phyloP scores from a whole-genome alignment of 2,329 filamentous ascomycete species.

The Esteya vermicola region DNA sequence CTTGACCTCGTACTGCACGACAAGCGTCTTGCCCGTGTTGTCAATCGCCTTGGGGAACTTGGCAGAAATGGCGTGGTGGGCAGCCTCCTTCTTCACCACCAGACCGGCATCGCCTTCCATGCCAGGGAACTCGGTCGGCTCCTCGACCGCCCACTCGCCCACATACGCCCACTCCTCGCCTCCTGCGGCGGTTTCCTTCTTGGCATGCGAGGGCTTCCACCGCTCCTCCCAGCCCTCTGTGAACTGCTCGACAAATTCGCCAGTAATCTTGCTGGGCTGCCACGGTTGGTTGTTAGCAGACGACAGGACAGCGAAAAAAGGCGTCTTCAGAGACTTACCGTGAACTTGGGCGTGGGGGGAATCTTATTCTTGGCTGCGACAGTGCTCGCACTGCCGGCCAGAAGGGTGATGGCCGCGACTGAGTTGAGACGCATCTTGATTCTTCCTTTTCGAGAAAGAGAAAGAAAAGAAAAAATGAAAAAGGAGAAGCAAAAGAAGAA shows the following conservation, averaged over 20 bases:
- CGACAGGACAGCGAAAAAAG: background rate
- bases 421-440: slow-evolving; percentile 69
- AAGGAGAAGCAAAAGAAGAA: slow-evolving; percentile 2
- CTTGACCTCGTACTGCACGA: slow-evolving; percentile 99
- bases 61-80: slow-evolving; percentile 97
- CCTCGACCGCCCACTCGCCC: slow-evolving; percentile 92
- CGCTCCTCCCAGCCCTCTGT: slow-evolving; percentile 86
- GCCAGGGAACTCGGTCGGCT: slow-evolving; percentile 79
- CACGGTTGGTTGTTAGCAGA: background rate
- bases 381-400: slow-evolving; percentile 55
- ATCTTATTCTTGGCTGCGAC: slow-evolving; percentile 44
- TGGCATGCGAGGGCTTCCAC: slow-evolving; percentile 92
- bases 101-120: slow-evolving; percentile 93
- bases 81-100: slow-evolving; percentile 93
- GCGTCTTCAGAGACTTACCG: slow-evolving; percentile 35
- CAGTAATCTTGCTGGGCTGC: slow-evolving; percentile 78
- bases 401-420: slow-evolving; percentile 57
- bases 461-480: slow-evolving; percentile 1
- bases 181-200: slow-evolving; percentile 72
- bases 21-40: slow-evolving; percentile 92
- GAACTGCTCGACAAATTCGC: slow-evolving; percentile 96
- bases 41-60: slow-evolving; percentile 96
- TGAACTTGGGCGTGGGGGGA: slow-evolving; percentile 59
- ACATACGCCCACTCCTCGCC: slow-evolving; percentile 96
- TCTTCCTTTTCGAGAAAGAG: background rate